Base-by-base conservation (phyloP, 441 rosid species). In the Populus hybrid region DNA sequence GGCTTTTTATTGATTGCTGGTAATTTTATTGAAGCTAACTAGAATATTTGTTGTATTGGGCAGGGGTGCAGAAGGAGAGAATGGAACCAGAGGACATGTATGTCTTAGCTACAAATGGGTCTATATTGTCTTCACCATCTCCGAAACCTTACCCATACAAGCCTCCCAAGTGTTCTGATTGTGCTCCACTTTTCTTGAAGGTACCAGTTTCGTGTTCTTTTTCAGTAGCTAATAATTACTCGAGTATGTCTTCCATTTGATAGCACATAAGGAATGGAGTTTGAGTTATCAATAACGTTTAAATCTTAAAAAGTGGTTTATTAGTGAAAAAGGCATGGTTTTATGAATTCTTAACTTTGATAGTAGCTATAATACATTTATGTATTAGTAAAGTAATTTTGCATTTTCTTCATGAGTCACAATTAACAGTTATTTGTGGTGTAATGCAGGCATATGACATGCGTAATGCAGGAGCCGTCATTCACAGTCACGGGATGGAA, bases 1-100 rank as follows among this genome's bases (percentile, higher is more conserved):
- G 24, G 45, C 8, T n/a, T 33, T 0, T 8, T 68, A 23, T 61
- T 66, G 50, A 26, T 65, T 65, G 20, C 20, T 35, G 65, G 74
- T 56, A 45, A 56, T 42, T 42, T 69, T 20, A 3, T 10, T 45
- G 4, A 53, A 29, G 77, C 18, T 77, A 35, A 21, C 33, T 84
- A 24, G 63, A 83, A 65, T 69, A 74, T 42, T n/a, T 71, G 35
- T 66, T 84, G 77, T 45, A 70, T 80, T 74, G 76, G 42, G 24
- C 79, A 96, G 99, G 99, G 72, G 99, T 96, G 79, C 99, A 94
- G 87, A 96, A 96, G 92, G 99, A 96, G 93, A 92, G 98, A 88
- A 93, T 96, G 98, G 92, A 88, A 73, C 92, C 98, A 2, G 98
- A 94, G 63, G 98, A 93, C 86, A 89, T 96, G 95, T 94, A 94